A percentile compares a stretch with the other conserved stretches of the same genome.
These are phyloP conservation scores for Fusarium odoratissimum DNA, from an alignment of 2,329 filamentous ascomycete genomes.

Conservation along the genomic window DNA sequence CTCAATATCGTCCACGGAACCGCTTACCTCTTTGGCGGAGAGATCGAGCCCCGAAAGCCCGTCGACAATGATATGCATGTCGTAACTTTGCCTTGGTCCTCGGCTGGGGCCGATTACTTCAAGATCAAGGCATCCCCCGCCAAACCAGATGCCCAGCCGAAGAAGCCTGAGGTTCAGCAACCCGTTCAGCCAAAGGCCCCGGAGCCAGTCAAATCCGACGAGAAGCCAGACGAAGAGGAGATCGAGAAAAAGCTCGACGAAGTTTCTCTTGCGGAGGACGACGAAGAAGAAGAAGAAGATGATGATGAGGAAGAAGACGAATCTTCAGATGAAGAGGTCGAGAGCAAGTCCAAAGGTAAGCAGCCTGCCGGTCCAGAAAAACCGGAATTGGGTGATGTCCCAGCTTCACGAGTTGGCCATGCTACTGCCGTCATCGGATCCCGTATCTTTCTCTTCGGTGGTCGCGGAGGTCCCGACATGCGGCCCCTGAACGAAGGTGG, in stretches of 20 bases:
- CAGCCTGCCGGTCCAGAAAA: constrained; percentile 45
- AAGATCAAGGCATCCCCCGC: constrained; percentile 62
- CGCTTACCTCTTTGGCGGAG: constrained; percentile 81
- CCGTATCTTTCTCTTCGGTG: constrained; percentile 84
- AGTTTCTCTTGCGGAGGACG: constrained; percentile 50
- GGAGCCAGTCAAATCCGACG: constrained; percentile 41
- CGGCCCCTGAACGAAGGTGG: constrained; percentile 79
- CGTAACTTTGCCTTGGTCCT: constrained; percentile 69
- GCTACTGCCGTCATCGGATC: constrained; percentile 75
- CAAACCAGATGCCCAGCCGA: constrained; percentile 44
- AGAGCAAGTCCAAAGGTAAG: constrained; percentile 56
- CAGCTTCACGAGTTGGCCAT: constrained; percentile 77
- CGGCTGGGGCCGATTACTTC: constrained; percentile 69
- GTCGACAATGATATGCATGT: constrained; percentile 79
- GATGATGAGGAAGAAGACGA: constrained; percentile 36
- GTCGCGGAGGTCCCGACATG: constrained; percentile 76
- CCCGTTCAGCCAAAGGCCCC: constrained; percentile 16
- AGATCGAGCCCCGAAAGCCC: constrained; percentile 72
- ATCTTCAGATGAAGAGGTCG: constrained; percentile 29
- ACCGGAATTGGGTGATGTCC: constrained; percentile 60
- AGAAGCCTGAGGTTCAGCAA: constrained; percentile 23
- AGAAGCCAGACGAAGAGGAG: constrained; percentile 32
- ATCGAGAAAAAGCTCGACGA: constrained; percentile 55
- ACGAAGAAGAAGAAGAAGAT: not conserved
- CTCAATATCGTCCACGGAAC: constrained; percentile 68